Base-by-base conservation (phyloP, 2,329 filamentous ascomycete genomes). In the Trichoderma gracile region DNA sequence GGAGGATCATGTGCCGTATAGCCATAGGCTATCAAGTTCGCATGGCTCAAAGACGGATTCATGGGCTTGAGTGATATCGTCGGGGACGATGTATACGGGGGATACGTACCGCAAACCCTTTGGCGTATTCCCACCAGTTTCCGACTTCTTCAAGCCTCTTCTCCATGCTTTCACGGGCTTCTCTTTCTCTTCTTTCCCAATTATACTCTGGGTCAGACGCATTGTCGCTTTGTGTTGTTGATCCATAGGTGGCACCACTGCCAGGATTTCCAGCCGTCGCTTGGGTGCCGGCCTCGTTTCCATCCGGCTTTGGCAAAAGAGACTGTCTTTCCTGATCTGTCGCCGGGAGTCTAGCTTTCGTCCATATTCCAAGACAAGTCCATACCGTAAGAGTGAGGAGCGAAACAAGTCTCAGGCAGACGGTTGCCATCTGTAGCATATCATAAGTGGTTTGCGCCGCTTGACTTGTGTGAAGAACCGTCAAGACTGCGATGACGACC, bases 41-140 rank as follows among this genome's bases (percentile, higher is more conserved):
- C 30, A 8, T 30, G 7, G 8, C 30, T 30, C 33, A 38, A 38
- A 10, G 14, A 2, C 10, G 33, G 5, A 9, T 25, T 12, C 15
- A 25, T 25, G 25, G 5, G 3, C 3, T 25, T 25, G 25, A 25
- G 25, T 25, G 25, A 25, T 25, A 25, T 3, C 3, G 25, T 25
- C 25, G 3, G 25, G 25, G 27, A 38, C 9, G 40, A n/a, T 40
- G 12, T 9, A 38, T 42, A 33, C n/a, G 21, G 21, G 12, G n/a
- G 30, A 42, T 52, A 67, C 77, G 65, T 75, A 83, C 85, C 71
- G 81, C 80, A 76, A 93, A 96, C 6, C 88, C 86, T 72, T 89
- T 92, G 30, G 88, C 80, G 71, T 95, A 95, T 49, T 86, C 84
- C 69, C 91, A 83, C 90, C 90, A 94, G 68, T 87, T 91, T 1